Conservation (phyloP, 495 filamentous ascomycete species). For the Endocarpon pusillum region DNA sequence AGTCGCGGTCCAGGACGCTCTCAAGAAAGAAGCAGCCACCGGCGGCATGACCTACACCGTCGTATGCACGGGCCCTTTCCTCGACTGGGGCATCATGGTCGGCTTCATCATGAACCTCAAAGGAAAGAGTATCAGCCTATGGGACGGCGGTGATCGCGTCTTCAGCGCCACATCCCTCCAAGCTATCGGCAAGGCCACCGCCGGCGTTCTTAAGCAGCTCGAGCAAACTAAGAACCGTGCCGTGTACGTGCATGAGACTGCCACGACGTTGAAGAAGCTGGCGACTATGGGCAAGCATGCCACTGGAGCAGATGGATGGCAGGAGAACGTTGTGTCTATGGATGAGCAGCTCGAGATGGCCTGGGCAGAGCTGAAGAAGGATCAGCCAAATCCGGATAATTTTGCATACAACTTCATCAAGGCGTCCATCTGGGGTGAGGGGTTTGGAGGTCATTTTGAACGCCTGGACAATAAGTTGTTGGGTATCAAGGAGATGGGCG, state of each 20-base stretch:
- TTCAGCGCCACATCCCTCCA: slow-evolving; percentile 30
- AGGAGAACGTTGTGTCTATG: slow-evolving; percentile 12
- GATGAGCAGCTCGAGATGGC: slow-evolving; percentile 26
- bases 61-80: slow-evolving; percentile 30
- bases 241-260: slow-evolving; percentile 31
- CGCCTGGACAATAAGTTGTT: slow-evolving; percentile 22
- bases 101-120: slow-evolving; percentile 23
- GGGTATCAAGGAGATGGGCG: slow-evolving; percentile 17
- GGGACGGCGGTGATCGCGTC: slow-evolving; percentile 35
- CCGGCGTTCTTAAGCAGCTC: slow-evolving; percentile 29
- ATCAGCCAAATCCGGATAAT: slow-evolving; percentile 15
- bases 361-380: slow-evolving; percentile 22
- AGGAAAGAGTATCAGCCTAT: slow-evolving; percentile 25
- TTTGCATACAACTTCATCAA: slow-evolving; percentile 22
- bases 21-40: slow-evolving; percentile 22
- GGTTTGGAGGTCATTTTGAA: slow-evolving; percentile 22
- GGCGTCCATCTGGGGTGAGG: slow-evolving; percentile 27
- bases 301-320: slow-evolving; percentile 22
- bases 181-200: slow-evolving; percentile 31
- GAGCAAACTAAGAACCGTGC: slow-evolving; percentile 36
- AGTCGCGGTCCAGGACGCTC: slow-evolving; percentile 28
- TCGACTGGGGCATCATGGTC: slow-evolving; percentile 31
- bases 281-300: slow-evolving; percentile 30
- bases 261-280: slow-evolving; percentile 36
- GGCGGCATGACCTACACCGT: slow-evolving; percentile 32